Conservation (phyloP, 805 yeast species). For the Sungouiozyma ichnusensis region DNA sequence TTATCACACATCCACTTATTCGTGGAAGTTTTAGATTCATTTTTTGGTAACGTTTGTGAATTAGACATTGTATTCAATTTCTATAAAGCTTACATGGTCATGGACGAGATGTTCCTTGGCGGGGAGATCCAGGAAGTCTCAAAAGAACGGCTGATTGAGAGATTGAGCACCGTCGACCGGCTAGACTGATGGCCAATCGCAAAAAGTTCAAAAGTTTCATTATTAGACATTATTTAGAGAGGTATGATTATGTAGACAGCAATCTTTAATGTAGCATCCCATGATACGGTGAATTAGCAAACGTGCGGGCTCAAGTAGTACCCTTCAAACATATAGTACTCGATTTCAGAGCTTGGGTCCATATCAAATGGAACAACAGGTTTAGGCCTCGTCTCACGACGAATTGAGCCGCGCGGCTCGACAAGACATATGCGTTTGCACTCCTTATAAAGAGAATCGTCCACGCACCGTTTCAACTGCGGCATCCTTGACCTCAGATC, state of each 20-base stretch:
- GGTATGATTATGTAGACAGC: neutral
- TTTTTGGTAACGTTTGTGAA: conserved; percentile 89
- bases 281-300: too few species aligned
- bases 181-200: conserved; percentile 32
- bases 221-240: neutral
- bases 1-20: conserved; percentile 78
- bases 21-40: conserved; percentile 79
- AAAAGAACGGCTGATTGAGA: conserved; percentile 50
- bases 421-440: neutral
- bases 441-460: neutral
- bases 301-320: neutral
- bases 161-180: conserved; percentile 56
- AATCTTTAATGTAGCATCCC: too few species aligned
- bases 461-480: neutral
- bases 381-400: neutral
- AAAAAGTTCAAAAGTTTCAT: neutral
- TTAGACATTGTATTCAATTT: conserved; percentile 92
- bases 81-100: conserved; percentile 65
- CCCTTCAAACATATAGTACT: neutral
- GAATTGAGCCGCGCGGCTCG: neutral
- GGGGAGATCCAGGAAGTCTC: conserved; percentile 89
- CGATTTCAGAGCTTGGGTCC: neutral
- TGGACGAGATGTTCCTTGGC: conserved; percentile 81
- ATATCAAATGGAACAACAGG: neutral
- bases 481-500: too few species aligned